phyloP scores from a whole-genome alignment of 352 stramenopile species.

The Phytophthora pini region DNA sequence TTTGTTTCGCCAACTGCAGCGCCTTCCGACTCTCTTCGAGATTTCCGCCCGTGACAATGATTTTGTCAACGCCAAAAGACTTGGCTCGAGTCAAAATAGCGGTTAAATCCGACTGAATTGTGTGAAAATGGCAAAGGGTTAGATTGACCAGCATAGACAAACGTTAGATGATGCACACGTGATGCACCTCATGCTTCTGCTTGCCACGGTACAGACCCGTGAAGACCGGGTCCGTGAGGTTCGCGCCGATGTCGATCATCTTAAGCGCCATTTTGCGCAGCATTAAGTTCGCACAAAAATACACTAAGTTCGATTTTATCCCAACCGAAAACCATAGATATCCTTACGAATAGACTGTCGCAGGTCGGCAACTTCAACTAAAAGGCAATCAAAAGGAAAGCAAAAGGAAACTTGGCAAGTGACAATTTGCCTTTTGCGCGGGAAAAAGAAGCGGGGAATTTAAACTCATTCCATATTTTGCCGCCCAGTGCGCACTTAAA shows the following conservation, averaged over 20 bases:
- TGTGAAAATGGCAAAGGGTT: slow-evolving; percentile 1
- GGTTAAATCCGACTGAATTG: slow-evolving; percentile 80
- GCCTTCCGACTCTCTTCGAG: slow-evolving; percentile 51
- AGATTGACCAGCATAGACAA: slow-evolving; percentile 2
- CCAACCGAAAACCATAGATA: too few relatives aligned
- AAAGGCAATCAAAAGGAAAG: too few relatives aligned
- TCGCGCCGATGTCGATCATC: slow-evolving; percentile 95
- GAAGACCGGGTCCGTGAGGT: slow-evolving; percentile 94
- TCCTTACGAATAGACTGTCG: too few relatives aligned
- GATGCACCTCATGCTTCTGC: slow-evolving; percentile 80
- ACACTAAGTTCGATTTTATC: slow-evolving; percentile 4
- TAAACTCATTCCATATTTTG: slow-evolving; percentile 30
- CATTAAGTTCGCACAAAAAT: slow-evolving; percentile 30
- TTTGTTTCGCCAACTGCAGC: slow-evolving; percentile 37
- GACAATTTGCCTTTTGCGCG: slow-evolving; percentile 23
- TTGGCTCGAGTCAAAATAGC: slow-evolving; percentile 89
- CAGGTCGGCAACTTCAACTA: too few relatives aligned
- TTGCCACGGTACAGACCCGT: slow-evolving; percentile 91
- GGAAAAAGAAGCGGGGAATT: slow-evolving; percentile 12
- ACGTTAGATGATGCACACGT: neutral
- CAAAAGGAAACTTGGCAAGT: slow-evolving; percentile 9
- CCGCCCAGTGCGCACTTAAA: neutral
- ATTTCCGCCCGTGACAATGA: slow-evolving; percentile 91
- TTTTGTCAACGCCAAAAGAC: slow-evolving; percentile 84
- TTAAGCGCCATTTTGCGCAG: slow-evolving; percentile 29